Base-by-base conservation (phyloP, 2,329 filamentous ascomycete genomes). In the Penicillium freii region DNA sequence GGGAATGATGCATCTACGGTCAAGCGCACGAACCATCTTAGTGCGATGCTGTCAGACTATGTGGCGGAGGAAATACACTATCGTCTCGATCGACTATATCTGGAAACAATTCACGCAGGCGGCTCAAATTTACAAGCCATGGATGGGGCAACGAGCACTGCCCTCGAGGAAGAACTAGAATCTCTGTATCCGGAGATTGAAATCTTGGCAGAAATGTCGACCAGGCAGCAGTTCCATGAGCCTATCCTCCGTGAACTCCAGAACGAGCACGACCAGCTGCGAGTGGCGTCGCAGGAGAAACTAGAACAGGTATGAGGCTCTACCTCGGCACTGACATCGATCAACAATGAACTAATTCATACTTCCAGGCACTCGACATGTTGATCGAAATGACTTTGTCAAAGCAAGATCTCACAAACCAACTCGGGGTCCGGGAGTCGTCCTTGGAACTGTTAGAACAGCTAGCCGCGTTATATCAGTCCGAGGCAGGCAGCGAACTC, bases 141-240 rank as follows among this genome's bases (percentile, higher is more conserved):
- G 13, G 61, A 65, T 10, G 42, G 52, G 7, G 66, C 68, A 23
- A 54, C 61, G 5, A 46, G 70, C n/a, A 40, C 59, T 33, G 67
- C 64, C 1, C 50, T 77, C 29, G 64, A 74, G 53, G 68, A 71
- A 50, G 75, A 77, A 54, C 61, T 77, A 13, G 73, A 71, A 33
- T 73, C 75, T 19, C 59, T 77, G 1, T 76, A 76, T 48, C 67
- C 73, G 0, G 75, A 77, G 48, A 75, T 77, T 43, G 71, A 70
- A 25, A 63, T 76, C 4, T 60, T 77, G 34, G 68, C 75, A 42
- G 71, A 77, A n/a, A 72, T 77, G 61, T 77, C 76, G 51, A 74
- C 73, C 1, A 73, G 72, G 58, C 76, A 79, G 45, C 70, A 75
- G 53, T 78, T 77, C 62, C 70, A 71, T 8, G 74, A 74, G 39